Evolutionary conservation across 805 yeast genomes (phyloP), one percentile per base, ranked within the genome.

Genomic region (Wickerhamiella sorbophila): DNA sequence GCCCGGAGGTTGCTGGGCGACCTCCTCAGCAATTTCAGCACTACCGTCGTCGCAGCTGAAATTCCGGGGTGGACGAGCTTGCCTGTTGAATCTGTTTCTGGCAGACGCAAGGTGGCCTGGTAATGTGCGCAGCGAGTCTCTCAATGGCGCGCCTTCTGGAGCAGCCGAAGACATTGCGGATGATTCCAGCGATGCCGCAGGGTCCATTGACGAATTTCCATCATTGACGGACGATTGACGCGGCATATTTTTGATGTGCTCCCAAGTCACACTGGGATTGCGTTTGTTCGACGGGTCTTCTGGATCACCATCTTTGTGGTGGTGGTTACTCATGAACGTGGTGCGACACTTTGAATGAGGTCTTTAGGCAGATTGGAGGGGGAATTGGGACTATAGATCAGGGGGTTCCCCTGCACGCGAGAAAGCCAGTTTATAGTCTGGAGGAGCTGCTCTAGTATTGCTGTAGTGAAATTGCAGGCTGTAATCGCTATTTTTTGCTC

Each of bases 31-130:
- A 16, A 27, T 16, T 14, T 41, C 46, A 29, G 39, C 45, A 19
- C 44, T 43, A 6, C 40, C 52, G 36, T 48, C 45, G 27, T 46
- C 46, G 46, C 31, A 40, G 27, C 46, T 41, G 39, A 44, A 47
- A 19, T 46, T 40, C 38, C 40, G 27, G 15, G 21, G 36, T 14
- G 36, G 29, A 12, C 29, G 29, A 8, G 29, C 6, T 12, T 24
- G 29, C 12, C 12, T 24, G 12, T 12, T 24, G 10, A 12, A 24
- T 24, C 29, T 6, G 12, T 12, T 24, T 24, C 29, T 24, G 12
- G 29, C 12, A 24, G 29, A 24, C 10, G 10, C 29, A 24, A 12
- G 6, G 29, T 24, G 6, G 29, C 29, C 29, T 24, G 29, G 29
- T 24, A 24, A 24, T 24, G 29, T 24, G 6, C 29, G 6, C 29